Evolutionary conservation across 2,329 filamentous ascomycete genomes (phyloP).

Genomic region (Beauveria sp.): DNA sequence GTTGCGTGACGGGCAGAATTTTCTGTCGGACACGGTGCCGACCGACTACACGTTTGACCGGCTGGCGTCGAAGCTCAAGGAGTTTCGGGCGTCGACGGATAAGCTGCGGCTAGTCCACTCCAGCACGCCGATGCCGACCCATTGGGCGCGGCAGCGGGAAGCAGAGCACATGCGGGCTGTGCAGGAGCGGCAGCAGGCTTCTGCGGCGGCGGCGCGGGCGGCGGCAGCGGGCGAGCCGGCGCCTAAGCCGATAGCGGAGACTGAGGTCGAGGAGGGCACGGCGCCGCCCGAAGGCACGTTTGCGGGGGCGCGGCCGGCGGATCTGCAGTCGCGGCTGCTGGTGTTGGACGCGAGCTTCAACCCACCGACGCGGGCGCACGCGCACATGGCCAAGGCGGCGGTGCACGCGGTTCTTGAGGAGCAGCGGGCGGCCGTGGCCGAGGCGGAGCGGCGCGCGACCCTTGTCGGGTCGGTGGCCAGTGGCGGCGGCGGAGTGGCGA

Average conservation of each 20-base stretch:
- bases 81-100: constrained; percentile 35
- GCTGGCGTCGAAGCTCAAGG: constrained; percentile 33
- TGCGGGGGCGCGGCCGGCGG: constrained; percentile 7
- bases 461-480: not conserved
- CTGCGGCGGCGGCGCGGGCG: not conserved
- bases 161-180: not conserved
- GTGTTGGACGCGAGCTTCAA: constrained; percentile 64
- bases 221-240: not conserved
- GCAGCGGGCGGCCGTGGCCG: constrained; percentile 7
- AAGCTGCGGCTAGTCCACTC: constrained; percentile 36
- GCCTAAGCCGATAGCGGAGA: constrained; percentile 4
- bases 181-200: not conserved
- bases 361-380: constrained; percentile 56
- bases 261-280: not conserved
- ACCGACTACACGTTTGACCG: not conserved
- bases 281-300: constrained; percentile 17
- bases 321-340: constrained; percentile 30
- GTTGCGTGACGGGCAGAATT: not conserved
- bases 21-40: not conserved
- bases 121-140: not conserved
- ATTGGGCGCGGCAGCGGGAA: constrained; percentile 4
- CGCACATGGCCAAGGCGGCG: constrained; percentile 47
- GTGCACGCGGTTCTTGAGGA: constrained; percentile 17
- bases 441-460: not conserved
- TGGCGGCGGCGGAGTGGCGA: constrained; percentile 8